Conservation (phyloP, 2,329 filamentous ascomycete species). For the Xylaria sp. region DNA sequence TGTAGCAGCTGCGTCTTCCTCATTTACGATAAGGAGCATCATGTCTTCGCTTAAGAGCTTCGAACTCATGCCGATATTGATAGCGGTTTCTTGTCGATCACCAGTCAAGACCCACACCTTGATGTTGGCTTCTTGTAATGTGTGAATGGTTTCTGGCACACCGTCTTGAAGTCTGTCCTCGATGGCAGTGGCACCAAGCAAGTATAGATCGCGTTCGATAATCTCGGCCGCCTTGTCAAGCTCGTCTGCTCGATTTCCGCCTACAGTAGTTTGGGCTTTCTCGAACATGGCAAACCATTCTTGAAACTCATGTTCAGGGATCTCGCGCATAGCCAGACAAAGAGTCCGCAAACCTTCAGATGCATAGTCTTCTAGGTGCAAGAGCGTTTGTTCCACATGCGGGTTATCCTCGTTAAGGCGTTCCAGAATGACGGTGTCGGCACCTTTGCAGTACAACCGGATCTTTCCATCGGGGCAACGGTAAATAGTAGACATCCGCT, state of each 20-base stretch:
- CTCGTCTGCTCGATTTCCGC: slow-evolving; percentile 92
- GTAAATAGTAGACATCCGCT: slow-evolving; percentile 98
- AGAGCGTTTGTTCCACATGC: slow-evolving; percentile 87
- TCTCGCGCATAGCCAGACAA: slow-evolving; percentile 92
- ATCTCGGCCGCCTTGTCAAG: slow-evolving; percentile 96
- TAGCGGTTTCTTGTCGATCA: slow-evolving; percentile 97
- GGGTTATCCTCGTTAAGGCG: slow-evolving; percentile 85
- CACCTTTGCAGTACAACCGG: slow-evolving; percentile 93
- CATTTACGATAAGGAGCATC: slow-evolving; percentile 96
- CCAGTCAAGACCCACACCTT: slow-evolving; percentile 99
- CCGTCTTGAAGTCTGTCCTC: slow-evolving; percentile 97
- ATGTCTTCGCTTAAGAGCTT: slow-evolving; percentile 99
- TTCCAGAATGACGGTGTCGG: slow-evolving; percentile 96
- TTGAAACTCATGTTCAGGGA: slow-evolving; percentile 87
- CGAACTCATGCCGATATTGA: slow-evolving; percentile 99
- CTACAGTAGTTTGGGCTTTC: slow-evolving; percentile 86
- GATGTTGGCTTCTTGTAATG: slow-evolving; percentile 94
- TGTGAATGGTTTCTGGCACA: slow-evolving; percentile 97
- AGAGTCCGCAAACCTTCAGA: slow-evolving; percentile 95
- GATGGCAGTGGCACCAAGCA: slow-evolving; percentile 95
- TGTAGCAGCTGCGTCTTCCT: slow-evolving; percentile 82
- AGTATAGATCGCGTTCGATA: slow-evolving; percentile 90
- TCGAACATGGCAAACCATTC: slow-evolving; percentile 91
- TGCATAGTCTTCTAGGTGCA: slow-evolving; percentile 98
- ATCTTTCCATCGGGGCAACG: slow-evolving; percentile 96